A percentile compares a stretch with the other conserved stretches of the same genome.
phyloP scores from a whole-genome alignment of 2,329 filamentous ascomycete genomes.

The Penicillium sp. region DNA sequence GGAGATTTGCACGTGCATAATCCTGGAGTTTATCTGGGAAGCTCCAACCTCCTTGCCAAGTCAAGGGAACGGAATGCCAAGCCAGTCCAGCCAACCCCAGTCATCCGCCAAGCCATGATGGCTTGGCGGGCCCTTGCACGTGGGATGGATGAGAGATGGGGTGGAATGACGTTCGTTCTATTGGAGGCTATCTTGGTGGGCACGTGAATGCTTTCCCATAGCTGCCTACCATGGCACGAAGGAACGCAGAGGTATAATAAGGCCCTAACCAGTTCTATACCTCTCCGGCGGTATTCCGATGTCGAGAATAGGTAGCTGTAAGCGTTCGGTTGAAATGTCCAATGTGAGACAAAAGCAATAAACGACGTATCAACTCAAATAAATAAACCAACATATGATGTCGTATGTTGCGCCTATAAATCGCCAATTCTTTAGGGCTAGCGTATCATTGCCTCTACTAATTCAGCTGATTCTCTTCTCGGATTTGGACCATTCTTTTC shows the following conservation, averaged over 20 bases:
- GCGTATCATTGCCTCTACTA: not conserved
- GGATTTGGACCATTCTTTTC: too few relatives aligned
- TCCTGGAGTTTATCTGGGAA: slow-evolving; percentile 2
- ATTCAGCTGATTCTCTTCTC: not conserved
- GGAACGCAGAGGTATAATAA: not conserved
- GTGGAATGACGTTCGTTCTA: not conserved
- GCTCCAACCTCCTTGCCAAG: slow-evolving; percentile 11
- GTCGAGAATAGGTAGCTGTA: not conserved
- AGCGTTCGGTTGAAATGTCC: not conserved
- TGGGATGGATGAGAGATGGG: not conserved
- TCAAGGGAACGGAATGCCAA: slow-evolving; percentile 6
- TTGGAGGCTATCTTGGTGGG: too few relatives aligned
- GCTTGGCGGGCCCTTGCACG: slow-evolving; percentile 1
- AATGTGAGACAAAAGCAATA: not conserved
- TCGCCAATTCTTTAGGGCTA: not conserved
- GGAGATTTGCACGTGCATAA: slow-evolving; percentile 7
- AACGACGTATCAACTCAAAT: not conserved
- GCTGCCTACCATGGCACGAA: not conserved
- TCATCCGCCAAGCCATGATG: not conserved
- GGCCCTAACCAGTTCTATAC: not conserved
- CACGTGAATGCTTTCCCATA: not conserved
- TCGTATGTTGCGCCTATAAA: not conserved
- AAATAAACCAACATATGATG: not conserved
- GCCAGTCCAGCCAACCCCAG: not conserved
- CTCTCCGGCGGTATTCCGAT: not conserved